Base-by-base conservation (phyloP, 2,329 filamentous ascomycete genomes). In the Cercospora sojina region DNA sequence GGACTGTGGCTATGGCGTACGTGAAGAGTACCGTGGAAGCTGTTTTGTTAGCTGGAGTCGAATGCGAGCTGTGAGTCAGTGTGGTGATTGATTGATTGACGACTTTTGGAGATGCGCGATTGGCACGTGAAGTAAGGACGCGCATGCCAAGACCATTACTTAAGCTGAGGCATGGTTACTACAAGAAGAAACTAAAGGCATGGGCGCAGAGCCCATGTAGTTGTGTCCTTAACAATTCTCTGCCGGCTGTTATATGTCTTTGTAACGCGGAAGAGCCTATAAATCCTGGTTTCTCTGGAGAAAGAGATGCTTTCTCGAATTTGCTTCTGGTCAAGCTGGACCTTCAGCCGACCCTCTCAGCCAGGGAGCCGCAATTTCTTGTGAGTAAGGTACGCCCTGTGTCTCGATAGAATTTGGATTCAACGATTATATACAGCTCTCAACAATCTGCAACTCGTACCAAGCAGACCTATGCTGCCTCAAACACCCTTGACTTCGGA, bases 1-100 rank as follows among this genome's bases (percentile, higher is more conserved):
- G 51, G 27, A 43, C 43, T 23, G 23, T 61, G 61, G 32, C 47
- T 41, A n/a, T 59, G 56, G 66, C 62, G 66, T 65, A 68, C 59
- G 65, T 65, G 60, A 49, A 25, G 8, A 61, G 56, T 53, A 35
- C 31, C 12, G 35, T 38, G 60, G n/a, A 47, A 23, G 56, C 55
- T 64, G 51, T 32, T 27, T 63, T 43, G 49, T 56, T 55, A 41
- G 61, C 29, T 58, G 51, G 51, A 62, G 38, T 43, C 23, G 43
- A 25, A 25, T 23, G 41, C 31, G 29, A 35, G 53, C 53, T 25
- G 32, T 47, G 53, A 58, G 53, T 64, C 61, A 58, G 61, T 58
- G 59, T 27, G 41, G 18, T 60, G n/a, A 20, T 12, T 23, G 20
- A 13, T 29, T 27, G 31, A 49, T 38, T 27, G 59, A 53, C 27